phyloP scores from a whole-genome alignment of 2,329 filamentous ascomycete genomes.

The Clarireedia hainanense region DNA sequence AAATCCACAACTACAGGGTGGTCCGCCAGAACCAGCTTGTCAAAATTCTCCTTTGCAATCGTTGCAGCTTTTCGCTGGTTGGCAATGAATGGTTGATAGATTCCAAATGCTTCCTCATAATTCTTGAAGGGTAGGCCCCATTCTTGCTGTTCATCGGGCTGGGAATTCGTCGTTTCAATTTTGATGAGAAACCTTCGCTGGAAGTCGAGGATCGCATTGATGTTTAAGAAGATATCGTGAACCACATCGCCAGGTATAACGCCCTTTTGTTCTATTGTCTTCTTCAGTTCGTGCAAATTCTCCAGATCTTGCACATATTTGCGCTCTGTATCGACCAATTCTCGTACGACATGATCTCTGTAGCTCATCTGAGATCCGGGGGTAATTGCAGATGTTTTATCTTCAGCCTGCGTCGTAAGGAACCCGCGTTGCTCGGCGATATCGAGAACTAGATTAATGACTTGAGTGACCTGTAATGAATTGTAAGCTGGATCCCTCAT shows the following conservation, averaged over 20 bases:
- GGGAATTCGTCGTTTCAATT: slow-evolving; percentile 89
- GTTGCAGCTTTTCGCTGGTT: slow-evolving; percentile 89
- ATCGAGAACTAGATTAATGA: slow-evolving; percentile 88
- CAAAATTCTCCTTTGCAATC: slow-evolving; percentile 76
- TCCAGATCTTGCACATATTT: slow-evolving; percentile 98
- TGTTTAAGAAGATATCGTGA: slow-evolving; percentile 92
- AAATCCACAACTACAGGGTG: slow-evolving; percentile 79
- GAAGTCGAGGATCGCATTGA: slow-evolving; percentile 91
- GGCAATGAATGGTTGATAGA: slow-evolving; percentile 95
- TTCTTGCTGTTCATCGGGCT: slow-evolving; percentile 67
- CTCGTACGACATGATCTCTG: slow-evolving; percentile 81
- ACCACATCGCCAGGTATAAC: slow-evolving; percentile 82
- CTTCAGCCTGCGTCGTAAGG: slow-evolving; percentile 48
- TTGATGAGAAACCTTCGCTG: slow-evolving; percentile 91
- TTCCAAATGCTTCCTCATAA: slow-evolving; percentile 80
- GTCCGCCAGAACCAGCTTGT: slow-evolving; percentile 71
- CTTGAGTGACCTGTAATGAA: slow-evolving; percentile 66
- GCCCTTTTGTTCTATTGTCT: slow-evolving; percentile 78
- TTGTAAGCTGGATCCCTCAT: slow-evolving; percentile 4
- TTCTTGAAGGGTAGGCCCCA: slow-evolving; percentile 90
- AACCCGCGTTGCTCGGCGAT: slow-evolving; percentile 71
- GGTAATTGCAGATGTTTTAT: slow-evolving; percentile 38
- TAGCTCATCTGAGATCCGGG: slow-evolving; percentile 58
- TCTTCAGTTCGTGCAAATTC: slow-evolving; percentile 87
- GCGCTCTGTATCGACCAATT: slow-evolving; percentile 88